These are phyloP conservation scores for Cladorrhinum samala DNA, from an alignment of 495 filamentous ascomycete genomes.

Conservation along the genomic window DNA sequence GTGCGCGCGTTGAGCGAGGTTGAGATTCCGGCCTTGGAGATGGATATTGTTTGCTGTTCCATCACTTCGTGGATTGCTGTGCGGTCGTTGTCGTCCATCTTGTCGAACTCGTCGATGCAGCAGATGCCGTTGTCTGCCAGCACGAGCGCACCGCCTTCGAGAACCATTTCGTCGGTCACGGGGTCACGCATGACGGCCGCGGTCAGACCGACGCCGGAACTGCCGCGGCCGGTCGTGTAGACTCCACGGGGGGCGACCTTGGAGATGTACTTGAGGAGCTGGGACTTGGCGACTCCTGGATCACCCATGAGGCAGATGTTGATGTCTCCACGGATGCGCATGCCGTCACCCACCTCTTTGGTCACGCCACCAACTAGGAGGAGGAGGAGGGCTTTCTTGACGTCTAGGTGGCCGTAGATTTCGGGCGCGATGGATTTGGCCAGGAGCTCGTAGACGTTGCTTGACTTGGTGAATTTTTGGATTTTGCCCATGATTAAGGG, in stretches of 20 bases:
- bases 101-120: conserved; percentile 99
- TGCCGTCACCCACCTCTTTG: conserved; percentile 95
- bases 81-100: conserved; percentile 96
- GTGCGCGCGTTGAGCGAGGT: conserved; percentile 94
- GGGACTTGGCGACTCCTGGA: conserved; percentile 97
- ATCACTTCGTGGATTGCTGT: conserved; percentile 99
- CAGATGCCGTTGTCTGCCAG: conserved; percentile 97
- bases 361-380: conserved; percentile 94
- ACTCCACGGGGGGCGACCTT: conserved; percentile 96
- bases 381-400: conserved; percentile 93
- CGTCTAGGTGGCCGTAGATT: conserved; percentile 92
- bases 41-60: conserved; percentile 99
- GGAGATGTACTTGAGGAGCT: conserved; percentile 94
- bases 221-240: conserved; percentile 94
- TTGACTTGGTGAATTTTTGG: conserved; percentile 68
- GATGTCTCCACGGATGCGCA: conserved; percentile 97
- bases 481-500: conserved; percentile 71
- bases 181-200: conserved; percentile 98
- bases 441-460: conserved; percentile 90
- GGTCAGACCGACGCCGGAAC: conserved; percentile 93
- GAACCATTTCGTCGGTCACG: conserved; percentile 97
- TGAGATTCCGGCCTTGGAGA: conserved; percentile 95
- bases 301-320: conserved; percentile 99
- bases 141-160: conserved; percentile 93
- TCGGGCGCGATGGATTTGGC: conserved; percentile 95